A percentile compares a stretch with the other conserved stretches of the same genome.
Conservation (phyloP, 208 protist genomes). For the Trypanosoma caninum region DNA sequence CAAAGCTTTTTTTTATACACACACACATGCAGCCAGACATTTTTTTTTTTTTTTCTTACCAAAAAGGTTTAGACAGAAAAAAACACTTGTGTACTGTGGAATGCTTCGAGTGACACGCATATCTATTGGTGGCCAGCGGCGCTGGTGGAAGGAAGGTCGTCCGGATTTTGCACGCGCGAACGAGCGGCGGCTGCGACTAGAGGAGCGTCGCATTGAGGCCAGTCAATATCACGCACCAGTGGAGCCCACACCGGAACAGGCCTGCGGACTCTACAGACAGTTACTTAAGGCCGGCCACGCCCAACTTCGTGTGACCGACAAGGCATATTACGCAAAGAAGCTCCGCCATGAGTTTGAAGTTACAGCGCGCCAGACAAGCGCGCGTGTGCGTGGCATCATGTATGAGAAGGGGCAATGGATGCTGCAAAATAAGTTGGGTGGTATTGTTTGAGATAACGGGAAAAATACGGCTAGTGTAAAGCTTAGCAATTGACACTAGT, state of each 20-base stretch:
- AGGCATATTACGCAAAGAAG: constrained; percentile 63
- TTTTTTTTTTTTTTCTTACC: not conserved
- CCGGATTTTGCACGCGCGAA: constrained; percentile 76
- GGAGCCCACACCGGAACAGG: constrained; percentile 66
- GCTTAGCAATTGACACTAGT: no score
- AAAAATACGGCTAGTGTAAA: no score
- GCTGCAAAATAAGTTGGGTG: constrained; percentile 73
- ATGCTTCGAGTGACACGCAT: constrained; percentile 27
- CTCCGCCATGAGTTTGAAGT: constrained; percentile 86
- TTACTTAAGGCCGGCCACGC: constrained; percentile 54
- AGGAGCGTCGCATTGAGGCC: constrained; percentile 57
- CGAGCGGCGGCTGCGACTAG: constrained; percentile 46
- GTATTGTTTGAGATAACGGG: constrained; percentile 57
- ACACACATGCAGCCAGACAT: no score
- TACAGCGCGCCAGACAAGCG: constrained; percentile 80
- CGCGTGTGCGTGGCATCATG: constrained; percentile 86
- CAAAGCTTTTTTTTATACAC: no score
- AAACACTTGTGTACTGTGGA: not conserved
- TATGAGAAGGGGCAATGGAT: constrained; percentile 87
- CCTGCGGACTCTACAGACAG: constrained; percentile 60
- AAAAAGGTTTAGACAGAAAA: not conserved
- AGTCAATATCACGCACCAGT: constrained; percentile 49
- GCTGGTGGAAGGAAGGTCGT: constrained; percentile 75
- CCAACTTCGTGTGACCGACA: constrained; percentile 68
- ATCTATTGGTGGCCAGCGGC: constrained; percentile 25